Conservation (phyloP, 768 basidiomycete species). For the Psilocybe cyanescens region DNA sequence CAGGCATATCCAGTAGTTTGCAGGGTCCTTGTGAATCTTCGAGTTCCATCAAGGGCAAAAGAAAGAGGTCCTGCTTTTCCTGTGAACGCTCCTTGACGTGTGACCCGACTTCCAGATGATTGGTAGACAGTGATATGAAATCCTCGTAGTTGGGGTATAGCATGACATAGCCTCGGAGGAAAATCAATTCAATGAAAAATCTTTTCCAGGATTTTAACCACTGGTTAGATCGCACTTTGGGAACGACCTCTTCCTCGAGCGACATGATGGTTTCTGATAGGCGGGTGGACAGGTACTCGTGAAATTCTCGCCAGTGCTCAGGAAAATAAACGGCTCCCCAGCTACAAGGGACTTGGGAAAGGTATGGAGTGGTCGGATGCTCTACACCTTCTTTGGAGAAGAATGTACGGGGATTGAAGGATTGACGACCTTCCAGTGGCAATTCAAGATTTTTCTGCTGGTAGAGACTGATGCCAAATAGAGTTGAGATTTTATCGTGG, state of each 20-base stretch:
- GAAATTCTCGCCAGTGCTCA: conserved; percentile 87
- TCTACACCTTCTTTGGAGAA: conserved; percentile 49
- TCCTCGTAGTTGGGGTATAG: conserved; percentile 83
- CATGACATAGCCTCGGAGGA: conserved; percentile 85
- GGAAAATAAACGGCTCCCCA: conserved; percentile 95
- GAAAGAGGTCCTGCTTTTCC: conserved; percentile 67
- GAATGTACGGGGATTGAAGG: conserved; percentile 66
- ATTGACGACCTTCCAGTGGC: conserved; percentile 62
- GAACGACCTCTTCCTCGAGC: conserved; percentile 59
- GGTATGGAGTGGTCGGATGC: conserved; percentile 65
- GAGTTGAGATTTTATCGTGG: conserved; percentile 40
- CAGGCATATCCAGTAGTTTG: conserved; percentile 64
- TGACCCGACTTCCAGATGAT: conserved; percentile 84
- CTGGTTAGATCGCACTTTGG: conserved; percentile 74
- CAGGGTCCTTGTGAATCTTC: conserved; percentile 25
- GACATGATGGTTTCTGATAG: conserved; percentile 54
- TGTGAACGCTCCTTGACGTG: conserved; percentile 68
- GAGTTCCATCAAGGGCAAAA: conserved; percentile 69
- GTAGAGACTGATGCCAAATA: conserved; percentile 87
- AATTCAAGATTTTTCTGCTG: conserved; percentile 86
- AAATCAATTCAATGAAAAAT: conserved; percentile 86
- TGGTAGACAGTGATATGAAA: conserved; percentile 83
- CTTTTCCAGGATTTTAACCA: conserved; percentile 90
- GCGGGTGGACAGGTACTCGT: conserved; percentile 72
- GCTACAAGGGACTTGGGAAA: conserved; percentile 87